Evolutionary conservation across 768 basidiomycete genomes (phyloP), one percentile per base, ranked within the genome.

Genomic region (Tylopilus felleus): DNA sequence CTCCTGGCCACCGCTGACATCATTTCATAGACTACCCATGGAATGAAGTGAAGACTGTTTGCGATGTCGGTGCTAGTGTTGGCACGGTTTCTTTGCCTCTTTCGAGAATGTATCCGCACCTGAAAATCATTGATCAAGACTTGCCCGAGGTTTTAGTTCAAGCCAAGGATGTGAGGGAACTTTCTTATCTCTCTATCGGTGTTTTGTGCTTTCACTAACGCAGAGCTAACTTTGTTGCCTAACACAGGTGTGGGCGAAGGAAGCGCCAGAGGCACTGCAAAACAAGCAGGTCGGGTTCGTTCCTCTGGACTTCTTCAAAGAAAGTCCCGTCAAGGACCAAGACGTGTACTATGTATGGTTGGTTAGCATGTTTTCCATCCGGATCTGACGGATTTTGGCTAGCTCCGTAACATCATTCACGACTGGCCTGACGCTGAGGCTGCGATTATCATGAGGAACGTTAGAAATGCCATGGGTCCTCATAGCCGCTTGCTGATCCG

Each of bases 391-490:
- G 2, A 40, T 21, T 7, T n/a, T 23, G 21, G 22, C 13, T 36
- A 66, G 65, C 58, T 67, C 44, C 67, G 65, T 19, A 59, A 65
- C 46, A 65, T 68, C 39, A 60, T 68, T 22, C 74, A 73, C 44
- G 64, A 75, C 53, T 75, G 73, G 74, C 70, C 71, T 10, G 65
- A 73, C 27, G 61, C 63, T 1, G 69, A 73, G 25, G 69, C 65
- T 38, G 33, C 66, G 19, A 56, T 39, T 3, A 73, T 75, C 45
- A 50, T 75, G 33, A 61, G 55, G 27, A 70, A 66, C 44, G 48
- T 74, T 4, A 55, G 60, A 8, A 58, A 47, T 16, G 69, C 65
- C 7, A 66, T 74, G 68, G 53, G 23, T 10, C 62, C 69, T 0
- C 31, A 59, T n/a, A 71, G 69, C 51, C 62, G 65, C 7, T 21